Conservation (phyloP, 345 rosid species). For the Erodium maritimum region DNA sequence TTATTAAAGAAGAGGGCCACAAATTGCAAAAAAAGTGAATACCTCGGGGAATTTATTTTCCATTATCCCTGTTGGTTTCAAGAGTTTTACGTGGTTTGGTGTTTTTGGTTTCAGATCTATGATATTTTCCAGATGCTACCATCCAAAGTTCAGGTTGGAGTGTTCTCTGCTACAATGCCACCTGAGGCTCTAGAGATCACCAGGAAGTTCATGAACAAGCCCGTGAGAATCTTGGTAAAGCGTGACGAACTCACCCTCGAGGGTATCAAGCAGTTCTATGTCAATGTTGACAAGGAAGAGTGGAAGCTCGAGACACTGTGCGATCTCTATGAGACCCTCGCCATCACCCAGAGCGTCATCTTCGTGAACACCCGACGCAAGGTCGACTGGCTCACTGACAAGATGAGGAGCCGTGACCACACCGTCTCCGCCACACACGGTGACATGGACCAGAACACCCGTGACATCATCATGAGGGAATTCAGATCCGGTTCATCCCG, state of each 20-base stretch:
- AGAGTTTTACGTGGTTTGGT: not conserved
- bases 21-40: too few relatives aligned
- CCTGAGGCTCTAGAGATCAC: conserved; percentile 89
- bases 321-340: too few relatives aligned
- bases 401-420: conserved; percentile 77
- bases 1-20: too few relatives aligned
- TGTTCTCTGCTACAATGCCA: conserved; percentile 91
- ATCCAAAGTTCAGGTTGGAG: conserved; percentile 62
- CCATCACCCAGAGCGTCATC: conserved; percentile 85
- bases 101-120: conserved; percentile 38
- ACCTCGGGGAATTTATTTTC: too few relatives aligned
- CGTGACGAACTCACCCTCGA: conserved; percentile 88
- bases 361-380: conserved; percentile 85
- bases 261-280: conserved; percentile 80
- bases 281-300: conserved; percentile 71
- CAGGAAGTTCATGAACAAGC: conserved; percentile 80
- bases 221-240: conserved; percentile 75
- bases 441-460: conserved; percentile 87
- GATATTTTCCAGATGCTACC: conserved; percentile 81
- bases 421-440: conserved; percentile 90
- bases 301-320: conserved; percentile 83
- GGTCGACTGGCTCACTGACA: conserved; percentile 86
- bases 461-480: conserved; percentile 77
- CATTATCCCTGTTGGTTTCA: too few relatives aligned
- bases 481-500: conserved; percentile 86